Evolutionary conservation across 345 rosid species (phyloP).

Genomic region (Ricinus communis): DNA sequence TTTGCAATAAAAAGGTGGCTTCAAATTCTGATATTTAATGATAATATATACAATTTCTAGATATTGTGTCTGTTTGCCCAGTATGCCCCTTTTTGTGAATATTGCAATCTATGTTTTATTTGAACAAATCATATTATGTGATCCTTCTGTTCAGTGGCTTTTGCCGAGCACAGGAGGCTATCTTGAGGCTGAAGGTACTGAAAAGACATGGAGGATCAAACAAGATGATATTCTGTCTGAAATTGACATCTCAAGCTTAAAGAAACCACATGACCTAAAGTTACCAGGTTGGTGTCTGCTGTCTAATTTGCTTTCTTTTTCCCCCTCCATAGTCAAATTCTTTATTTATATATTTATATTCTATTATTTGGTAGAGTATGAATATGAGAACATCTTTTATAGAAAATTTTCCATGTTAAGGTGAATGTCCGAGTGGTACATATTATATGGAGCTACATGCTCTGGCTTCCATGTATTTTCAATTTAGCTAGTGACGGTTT

Average conservation of each 20-base stretch:
- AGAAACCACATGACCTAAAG: constrained; percentile 76
- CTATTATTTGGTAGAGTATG: too few relatives aligned
- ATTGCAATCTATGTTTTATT: neutral
- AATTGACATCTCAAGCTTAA: constrained; percentile 60
- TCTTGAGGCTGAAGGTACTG: constrained; percentile 84
- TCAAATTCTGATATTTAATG: neutral
- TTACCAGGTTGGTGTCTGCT: constrained; percentile 65
- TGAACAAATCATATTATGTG: constrained; percentile 1
- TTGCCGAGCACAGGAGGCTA: constrained; percentile 75
- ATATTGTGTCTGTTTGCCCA: too few relatives aligned
- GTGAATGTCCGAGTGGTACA: neutral
- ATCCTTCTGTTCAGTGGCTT: constrained; percentile 65
- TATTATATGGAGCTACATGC: neutral
- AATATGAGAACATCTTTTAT: too few relatives aligned
- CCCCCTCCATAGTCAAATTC: neutral
- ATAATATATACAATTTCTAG: neutral
- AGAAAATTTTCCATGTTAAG: too few relatives aligned
- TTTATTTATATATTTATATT: too few relatives aligned
- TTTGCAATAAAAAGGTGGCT: neutral
- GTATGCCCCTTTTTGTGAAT: neutral
- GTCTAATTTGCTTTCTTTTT: neutral
- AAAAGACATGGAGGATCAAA: constrained; percentile 75
- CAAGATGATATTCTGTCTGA: constrained; percentile 62
- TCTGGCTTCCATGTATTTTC: neutral
- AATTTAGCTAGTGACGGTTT: neutral